Percentiles rank a stretch among this genome's conserved stretches.
These are phyloP conservation scores for Claviceps sp. DNA, from an alignment of 2,329 filamentous ascomycete genomes.

Conservation along the genomic window DNA sequence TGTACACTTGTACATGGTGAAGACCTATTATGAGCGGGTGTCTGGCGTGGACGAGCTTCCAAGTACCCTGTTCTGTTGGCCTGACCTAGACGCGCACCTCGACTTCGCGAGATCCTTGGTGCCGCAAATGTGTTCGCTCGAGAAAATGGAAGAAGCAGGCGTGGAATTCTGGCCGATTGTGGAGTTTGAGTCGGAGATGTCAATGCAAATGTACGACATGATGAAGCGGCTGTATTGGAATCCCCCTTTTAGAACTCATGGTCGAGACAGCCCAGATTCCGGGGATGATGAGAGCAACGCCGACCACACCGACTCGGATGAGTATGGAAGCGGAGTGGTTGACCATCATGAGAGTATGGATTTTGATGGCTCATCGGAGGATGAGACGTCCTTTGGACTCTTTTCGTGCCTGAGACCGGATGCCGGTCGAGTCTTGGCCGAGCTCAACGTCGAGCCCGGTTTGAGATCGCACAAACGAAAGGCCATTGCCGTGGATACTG, in stretches of 20 bases:
- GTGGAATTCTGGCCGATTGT: too few relatives aligned
- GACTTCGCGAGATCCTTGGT: too few relatives aligned
- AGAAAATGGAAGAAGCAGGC: too few relatives aligned
- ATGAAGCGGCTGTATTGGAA: constrained; percentile 4
- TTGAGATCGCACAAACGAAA: constrained; percentile 14
- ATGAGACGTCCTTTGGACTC: background rate
- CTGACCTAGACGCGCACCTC: constrained; percentile 12
- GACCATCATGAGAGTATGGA: too few relatives aligned
- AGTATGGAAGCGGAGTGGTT: too few relatives aligned
- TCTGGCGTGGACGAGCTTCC: constrained; percentile 13
- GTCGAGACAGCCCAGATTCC: too few relatives aligned
- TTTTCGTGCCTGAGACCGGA: constrained; percentile 4
- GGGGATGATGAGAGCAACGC: background rate
- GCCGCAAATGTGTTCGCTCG: too few relatives aligned
- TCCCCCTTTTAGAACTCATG: too few relatives aligned
- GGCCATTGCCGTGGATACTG: constrained; percentile 16
- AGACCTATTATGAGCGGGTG: constrained; percentile 12
- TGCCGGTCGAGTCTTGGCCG: constrained; percentile 4
- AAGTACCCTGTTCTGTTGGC: constrained; percentile 19
- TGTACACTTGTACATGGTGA: too few relatives aligned
- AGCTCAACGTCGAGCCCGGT: background rate
- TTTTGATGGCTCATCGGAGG: constrained; percentile 7
- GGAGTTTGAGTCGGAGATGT: too few relatives aligned
- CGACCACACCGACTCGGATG: background rate
- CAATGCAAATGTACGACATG: background rate